Percentiles rank a stretch among this genome's conserved stretches.
phyloP scores from a whole-genome alignment of 768 basidiomycete genomes.

The Gloeostereum incarnatum region DNA sequence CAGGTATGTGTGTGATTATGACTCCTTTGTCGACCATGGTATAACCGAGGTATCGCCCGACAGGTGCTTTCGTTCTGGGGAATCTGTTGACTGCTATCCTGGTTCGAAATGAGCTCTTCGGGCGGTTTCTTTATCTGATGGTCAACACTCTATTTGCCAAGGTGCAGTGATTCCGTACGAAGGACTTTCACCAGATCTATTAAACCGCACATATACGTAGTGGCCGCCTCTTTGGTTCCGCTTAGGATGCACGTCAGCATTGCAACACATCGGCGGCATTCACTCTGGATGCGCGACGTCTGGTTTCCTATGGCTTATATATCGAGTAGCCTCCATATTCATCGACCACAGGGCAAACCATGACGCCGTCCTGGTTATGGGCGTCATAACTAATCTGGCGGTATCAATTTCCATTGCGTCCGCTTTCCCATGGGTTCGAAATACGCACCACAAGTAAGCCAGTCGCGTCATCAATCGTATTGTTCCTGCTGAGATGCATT shows the following conservation, averaged over 20 bases:
- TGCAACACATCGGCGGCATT: slow-evolving; percentile 77
- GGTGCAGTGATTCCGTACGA: slow-evolving; percentile 23
- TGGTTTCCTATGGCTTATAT: slow-evolving; percentile 66
- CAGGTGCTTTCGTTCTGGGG: slow-evolving; percentile 62
- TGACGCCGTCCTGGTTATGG: slow-evolving; percentile 47
- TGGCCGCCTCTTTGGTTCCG: slow-evolving; percentile 58
- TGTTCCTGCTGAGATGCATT: background rate
- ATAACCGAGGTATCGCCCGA: background rate
- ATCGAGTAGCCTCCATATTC: slow-evolving; percentile 46
- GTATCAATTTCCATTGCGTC: slow-evolving; percentile 54
- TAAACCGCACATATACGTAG: slow-evolving; percentile 6
- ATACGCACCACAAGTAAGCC: slow-evolving; percentile 72
- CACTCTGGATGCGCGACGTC: slow-evolving; percentile 78
- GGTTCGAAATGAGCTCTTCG: slow-evolving; percentile 77
- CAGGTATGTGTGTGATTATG: slow-evolving; percentile 10
- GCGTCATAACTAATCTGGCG: slow-evolving; percentile 49
- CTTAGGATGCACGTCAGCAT: slow-evolving; percentile 60
- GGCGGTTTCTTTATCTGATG: slow-evolving; percentile 61
- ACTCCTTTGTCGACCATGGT: background rate
- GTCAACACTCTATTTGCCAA: slow-evolving; percentile 76
- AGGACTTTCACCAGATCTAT: background rate
- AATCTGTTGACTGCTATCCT: slow-evolving; percentile 68
- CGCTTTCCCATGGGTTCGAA: slow-evolving; percentile 74
- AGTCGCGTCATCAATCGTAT: background rate
- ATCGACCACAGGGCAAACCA: slow-evolving; percentile 40